A percentile compares a stretch with the other conserved stretches of the same genome.
Conservation (phyloP, 2,329 filamentous ascomycete genomes). For the Chaetomium globosum region DNA sequence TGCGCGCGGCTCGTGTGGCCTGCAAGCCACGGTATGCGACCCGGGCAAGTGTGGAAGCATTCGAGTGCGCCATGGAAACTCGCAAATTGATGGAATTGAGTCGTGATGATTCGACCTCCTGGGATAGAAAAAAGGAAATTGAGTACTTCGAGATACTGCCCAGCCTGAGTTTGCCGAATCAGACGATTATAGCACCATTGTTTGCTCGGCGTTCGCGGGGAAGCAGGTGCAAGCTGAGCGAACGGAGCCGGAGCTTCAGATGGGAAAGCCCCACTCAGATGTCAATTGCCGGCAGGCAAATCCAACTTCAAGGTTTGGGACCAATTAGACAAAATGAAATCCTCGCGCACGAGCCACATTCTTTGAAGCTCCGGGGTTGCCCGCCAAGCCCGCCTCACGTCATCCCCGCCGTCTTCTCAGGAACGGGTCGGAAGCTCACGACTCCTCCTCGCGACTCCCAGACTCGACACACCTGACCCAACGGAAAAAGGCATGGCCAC, state of each 20-base stretch:
- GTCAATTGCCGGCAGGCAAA: conserved; percentile 22
- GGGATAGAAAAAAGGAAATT: not conserved
- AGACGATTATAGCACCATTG: not conserved
- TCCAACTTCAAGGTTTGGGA: not conserved
- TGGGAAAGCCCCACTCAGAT: conserved; percentile 7
- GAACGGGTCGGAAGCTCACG: conserved; percentile 1
- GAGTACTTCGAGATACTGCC: no score
- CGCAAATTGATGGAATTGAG: not conserved
- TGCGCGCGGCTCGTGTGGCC: conserved; percentile 35
- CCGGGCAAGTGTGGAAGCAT: conserved; percentile 45
- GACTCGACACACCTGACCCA: not conserved
- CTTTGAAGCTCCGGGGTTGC: not conserved
- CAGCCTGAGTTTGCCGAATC: not conserved
- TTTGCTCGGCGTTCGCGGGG: not conserved
- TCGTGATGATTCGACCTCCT: not conserved
- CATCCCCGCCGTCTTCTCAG: conserved; percentile 17
- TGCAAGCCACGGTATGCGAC: conserved; percentile 43
- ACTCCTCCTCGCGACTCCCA: not conserved
- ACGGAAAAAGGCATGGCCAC: not conserved
- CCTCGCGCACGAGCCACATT: conserved; percentile 9
- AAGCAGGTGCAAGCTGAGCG: conserved; percentile 2
- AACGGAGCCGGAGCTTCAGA: conserved; percentile 15
- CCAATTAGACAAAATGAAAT: not conserved
- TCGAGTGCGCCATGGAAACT: conserved; percentile 40
- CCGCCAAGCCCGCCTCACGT: conserved; percentile 19